Percentiles rank a stretch among this genome's conserved stretches.
These are phyloP conservation scores for Hortaea werneckii DNA, from an alignment of 2,329 filamentous ascomycete genomes.

Conservation along the genomic window DNA sequence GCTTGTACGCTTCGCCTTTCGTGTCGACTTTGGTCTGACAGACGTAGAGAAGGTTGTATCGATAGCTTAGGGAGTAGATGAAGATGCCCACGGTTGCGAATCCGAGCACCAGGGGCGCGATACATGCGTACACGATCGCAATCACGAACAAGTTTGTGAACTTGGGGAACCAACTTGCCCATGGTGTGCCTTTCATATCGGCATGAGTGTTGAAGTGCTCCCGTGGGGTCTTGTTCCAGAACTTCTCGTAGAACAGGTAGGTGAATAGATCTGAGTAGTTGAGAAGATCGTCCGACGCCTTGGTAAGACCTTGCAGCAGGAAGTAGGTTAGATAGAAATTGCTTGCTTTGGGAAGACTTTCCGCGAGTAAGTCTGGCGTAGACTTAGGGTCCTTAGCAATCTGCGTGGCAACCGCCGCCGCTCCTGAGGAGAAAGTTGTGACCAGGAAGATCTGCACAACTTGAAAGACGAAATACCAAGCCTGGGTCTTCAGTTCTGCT, in stretches of 20 bases:
- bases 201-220: conserved; percentile 37
- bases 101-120: conserved; percentile 38
- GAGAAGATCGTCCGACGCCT: conserved; percentile 21
- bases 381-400: conserved; percentile 24
- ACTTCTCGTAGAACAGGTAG: conserved; percentile 23
- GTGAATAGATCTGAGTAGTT: conserved; percentile 25
- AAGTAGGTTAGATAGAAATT: conserved; percentile 35
- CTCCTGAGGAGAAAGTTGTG: conserved; percentile 30
- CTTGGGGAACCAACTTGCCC: conserved; percentile 38
- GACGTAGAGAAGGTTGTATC: conserved; percentile 41
- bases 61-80: conserved; percentile 38
- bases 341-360: conserved; percentile 27
- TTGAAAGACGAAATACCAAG: conserved; percentile 32
- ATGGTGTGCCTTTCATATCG: conserved; percentile 33
- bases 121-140: conserved; percentile 38
- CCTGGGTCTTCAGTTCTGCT: conserved; percentile 32
- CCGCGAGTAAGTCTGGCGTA: conserved; percentile 25
- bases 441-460: conserved; percentile 34
- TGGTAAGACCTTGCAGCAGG: conserved; percentile 27
- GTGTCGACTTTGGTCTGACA: conserved; percentile 38
- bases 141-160: conserved; percentile 36
- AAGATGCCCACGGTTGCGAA: conserved; percentile 36
- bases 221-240: conserved; percentile 34
- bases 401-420: conserved; percentile 22
- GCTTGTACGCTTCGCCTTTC: conserved; percentile 36